These are phyloP conservation scores for Cercospora janseana DNA, from an alignment of 2,329 filamentous ascomycete genomes.

Conservation along the genomic window DNA sequence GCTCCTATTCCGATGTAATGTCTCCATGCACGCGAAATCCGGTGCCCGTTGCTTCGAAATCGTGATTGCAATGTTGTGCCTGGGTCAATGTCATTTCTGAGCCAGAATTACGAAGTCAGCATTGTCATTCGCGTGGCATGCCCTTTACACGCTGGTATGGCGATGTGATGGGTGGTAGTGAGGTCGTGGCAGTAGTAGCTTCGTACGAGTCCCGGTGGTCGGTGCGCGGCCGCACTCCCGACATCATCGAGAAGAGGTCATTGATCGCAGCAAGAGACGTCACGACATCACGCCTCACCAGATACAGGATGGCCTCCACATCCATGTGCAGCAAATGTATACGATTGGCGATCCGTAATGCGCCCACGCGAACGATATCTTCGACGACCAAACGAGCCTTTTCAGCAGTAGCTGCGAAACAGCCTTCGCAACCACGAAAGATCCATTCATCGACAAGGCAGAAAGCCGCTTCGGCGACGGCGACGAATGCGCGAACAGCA, in stretches of 20 bases:
- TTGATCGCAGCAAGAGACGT: not conserved
- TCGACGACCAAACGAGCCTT: constrained; percentile 24
- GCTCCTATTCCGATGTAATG: too few species aligned
- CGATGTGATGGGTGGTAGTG: too few species aligned
- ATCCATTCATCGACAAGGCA: constrained; percentile 27
- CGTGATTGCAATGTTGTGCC: too few species aligned
- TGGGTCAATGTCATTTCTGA: too few species aligned
- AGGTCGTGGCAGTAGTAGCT: too few species aligned
- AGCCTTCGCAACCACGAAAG: constrained; percentile 24
- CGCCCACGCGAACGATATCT: constrained; percentile 11
- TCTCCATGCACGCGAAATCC: too few species aligned
- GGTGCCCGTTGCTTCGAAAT: too few species aligned
- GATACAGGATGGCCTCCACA: constrained; percentile 28
- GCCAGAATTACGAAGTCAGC: too few species aligned
- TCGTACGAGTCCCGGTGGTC: too few species aligned
- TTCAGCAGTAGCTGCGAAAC: constrained; percentile 23
- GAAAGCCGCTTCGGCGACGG: constrained; percentile 22
- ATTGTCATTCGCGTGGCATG: too few species aligned
- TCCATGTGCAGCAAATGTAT: constrained; percentile 31
- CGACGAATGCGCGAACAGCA: constrained; percentile 13
- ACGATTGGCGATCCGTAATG: constrained; percentile 20
- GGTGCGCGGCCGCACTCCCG: constrained; percentile 10
- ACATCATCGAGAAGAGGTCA: constrained; percentile 7
- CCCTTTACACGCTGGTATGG: too few species aligned
- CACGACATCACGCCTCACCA: not conserved